These are phyloP conservation scores for Aspergillus pseudoterreus DNA, from an alignment of 2,329 filamentous ascomycete species.

Conservation along the genomic window DNA sequence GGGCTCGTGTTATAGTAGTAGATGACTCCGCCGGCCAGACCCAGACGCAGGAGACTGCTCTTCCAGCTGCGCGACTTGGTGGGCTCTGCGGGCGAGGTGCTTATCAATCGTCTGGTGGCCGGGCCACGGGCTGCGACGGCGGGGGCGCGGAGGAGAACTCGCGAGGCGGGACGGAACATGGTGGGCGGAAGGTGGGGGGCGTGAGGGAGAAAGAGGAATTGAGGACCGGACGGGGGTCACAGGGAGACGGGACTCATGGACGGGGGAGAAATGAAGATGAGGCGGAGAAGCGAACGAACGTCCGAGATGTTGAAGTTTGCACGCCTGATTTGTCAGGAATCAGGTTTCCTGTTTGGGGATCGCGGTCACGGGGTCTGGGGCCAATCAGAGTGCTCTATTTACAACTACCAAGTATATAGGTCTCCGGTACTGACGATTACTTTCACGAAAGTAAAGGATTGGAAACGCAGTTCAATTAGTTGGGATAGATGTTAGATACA, in stretches of 20 bases:
- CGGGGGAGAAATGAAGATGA: background rate
- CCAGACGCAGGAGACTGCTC: constrained; percentile 69
- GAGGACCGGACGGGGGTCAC: constrained; percentile 1
- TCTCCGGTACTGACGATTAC: too few species aligned
- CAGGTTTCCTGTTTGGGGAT: background rate
- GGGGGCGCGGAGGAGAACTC: constrained; percentile 41
- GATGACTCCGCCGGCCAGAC: constrained; percentile 68
- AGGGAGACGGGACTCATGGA: background rate
- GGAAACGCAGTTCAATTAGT: too few species aligned
- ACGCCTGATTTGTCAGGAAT: background rate
- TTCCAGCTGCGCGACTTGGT: constrained; percentile 78
- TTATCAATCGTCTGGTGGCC: constrained; percentile 49
- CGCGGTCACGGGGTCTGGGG: background rate
- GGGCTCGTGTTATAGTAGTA: constrained; percentile 95
- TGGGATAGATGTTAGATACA: too few species aligned
- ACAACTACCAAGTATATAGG: too few species aligned
- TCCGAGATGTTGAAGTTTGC: background rate
- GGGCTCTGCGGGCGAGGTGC: constrained; percentile 54
- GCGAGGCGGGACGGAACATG: constrained; percentile 53
- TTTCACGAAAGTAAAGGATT: too few species aligned
- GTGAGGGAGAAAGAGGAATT: constrained; percentile 2
- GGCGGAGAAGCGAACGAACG: background rate
- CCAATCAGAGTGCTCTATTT: background rate
- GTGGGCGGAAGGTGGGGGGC: constrained; percentile 8
- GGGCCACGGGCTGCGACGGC: constrained; percentile 25